These are phyloP conservation scores for Primulina eburnea DNA, from an alignment of 257 asterid genomes.

Conservation along the genomic window DNA sequence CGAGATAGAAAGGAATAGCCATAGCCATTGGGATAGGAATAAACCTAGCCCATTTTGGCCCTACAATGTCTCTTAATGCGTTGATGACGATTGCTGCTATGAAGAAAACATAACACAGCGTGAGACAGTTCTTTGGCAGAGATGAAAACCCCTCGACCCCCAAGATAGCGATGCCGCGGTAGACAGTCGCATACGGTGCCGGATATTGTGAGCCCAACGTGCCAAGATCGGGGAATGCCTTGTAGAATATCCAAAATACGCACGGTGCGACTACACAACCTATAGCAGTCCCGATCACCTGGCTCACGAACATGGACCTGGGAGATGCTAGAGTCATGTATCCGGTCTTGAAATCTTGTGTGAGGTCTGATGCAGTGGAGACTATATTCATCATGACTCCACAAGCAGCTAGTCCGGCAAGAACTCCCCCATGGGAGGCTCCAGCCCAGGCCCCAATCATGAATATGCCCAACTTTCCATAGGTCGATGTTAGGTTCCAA, in stretches of 20 bases:
- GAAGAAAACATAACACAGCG: conserved; percentile 62
- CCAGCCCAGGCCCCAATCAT: conserved; percentile 93
- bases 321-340: conserved; percentile 89
- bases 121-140: conserved; percentile 71
- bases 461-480: conserved; percentile 85
- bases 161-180: conserved; percentile 73
- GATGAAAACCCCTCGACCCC: conserved; percentile 73
- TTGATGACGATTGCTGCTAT: conserved; percentile 57
- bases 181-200: conserved; percentile 68
- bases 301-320: conserved; percentile 86
- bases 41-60: conserved; percentile 52
- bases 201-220: conserved; percentile 52
- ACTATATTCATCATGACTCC: conserved; percentile 98
- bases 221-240: conserved; percentile 62
- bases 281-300: conserved; percentile 84
- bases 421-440: conserved; percentile 74
- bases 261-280: conserved; percentile 83
- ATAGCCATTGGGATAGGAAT: conserved; percentile 94
- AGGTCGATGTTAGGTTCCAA: conserved; percentile 86
- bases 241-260: conserved; percentile 82
- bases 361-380: conserved; percentile 86
- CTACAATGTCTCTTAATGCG: conserved; percentile 50
- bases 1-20: conserved; percentile 89
- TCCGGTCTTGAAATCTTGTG: conserved; percentile 86
- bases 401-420: conserved; percentile 88